These are phyloP conservation scores for Cytospora leucostoma DNA, from an alignment of 2,329 filamentous ascomycete species.

Conservation along the genomic window DNA sequence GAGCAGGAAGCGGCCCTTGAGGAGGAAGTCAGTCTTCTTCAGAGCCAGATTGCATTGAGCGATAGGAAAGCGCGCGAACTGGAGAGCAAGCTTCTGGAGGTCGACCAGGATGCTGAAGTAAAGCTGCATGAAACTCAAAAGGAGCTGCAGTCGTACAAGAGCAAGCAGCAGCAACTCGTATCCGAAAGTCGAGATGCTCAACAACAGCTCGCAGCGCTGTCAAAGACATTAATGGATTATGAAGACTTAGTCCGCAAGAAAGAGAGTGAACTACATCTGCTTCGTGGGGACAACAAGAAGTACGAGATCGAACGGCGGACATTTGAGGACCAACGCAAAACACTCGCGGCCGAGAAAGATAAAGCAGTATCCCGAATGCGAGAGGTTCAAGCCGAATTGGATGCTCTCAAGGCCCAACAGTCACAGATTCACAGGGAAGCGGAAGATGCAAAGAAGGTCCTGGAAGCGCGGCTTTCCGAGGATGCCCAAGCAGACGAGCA, in stretches of 20 bases:
- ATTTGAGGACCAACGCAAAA: slow-evolving; percentile 77
- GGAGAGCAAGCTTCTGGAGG: slow-evolving; percentile 78
- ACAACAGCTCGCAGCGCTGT: slow-evolving; percentile 82
- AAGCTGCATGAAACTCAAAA: slow-evolving; percentile 78
- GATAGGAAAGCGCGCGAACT: slow-evolving; percentile 88
- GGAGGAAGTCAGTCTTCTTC: slow-evolving; percentile 86
- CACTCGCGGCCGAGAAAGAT: slow-evolving; percentile 74
- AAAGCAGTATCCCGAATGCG: slow-evolving; percentile 74
- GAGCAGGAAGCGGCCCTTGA: slow-evolving; percentile 74
- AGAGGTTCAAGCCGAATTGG: slow-evolving; percentile 84
- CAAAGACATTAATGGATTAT: slow-evolving; percentile 89
- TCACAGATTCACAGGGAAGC: slow-evolving; percentile 84
- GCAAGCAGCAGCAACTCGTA: slow-evolving; percentile 72
- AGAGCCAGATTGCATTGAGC: slow-evolving; percentile 85
- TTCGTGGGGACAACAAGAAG: slow-evolving; percentile 82
- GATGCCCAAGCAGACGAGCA: slow-evolving; percentile 83
- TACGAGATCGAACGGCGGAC: slow-evolving; percentile 77
- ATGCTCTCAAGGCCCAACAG: slow-evolving; percentile 83
- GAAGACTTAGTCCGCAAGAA: slow-evolving; percentile 92
- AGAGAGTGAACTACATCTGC: slow-evolving; percentile 85
- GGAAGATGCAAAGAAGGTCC: slow-evolving; percentile 79
- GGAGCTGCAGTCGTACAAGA: slow-evolving; percentile 72
- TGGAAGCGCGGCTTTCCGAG: slow-evolving; percentile 86
- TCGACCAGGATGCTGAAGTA: slow-evolving; percentile 85
- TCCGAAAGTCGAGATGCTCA: slow-evolving; percentile 83